Conservation (phyloP, 1,284 basidiomycete species). For the Rhodotorula sp. region DNA sequence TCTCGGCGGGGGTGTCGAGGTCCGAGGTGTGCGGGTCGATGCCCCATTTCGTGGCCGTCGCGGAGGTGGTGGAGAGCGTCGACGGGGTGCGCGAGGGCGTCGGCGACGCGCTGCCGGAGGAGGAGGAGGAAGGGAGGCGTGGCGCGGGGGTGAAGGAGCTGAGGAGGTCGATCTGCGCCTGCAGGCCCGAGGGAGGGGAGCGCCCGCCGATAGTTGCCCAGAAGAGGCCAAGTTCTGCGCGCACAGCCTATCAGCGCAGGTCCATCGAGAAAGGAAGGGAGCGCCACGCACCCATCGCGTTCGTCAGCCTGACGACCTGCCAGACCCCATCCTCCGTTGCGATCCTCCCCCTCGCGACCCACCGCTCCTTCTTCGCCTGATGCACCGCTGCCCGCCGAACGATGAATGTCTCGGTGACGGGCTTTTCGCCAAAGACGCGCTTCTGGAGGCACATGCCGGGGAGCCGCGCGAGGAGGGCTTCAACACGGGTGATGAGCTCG, state of each 20-base stretch:
- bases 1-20: slow-evolving; percentile 43
- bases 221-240: slow-evolving; percentile 38
- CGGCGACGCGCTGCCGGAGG: neutral
- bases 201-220: slow-evolving; percentile 37
- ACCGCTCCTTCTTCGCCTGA: slow-evolving; percentile 35
- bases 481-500: slow-evolving; percentile 26
- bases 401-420: slow-evolving; percentile 41
- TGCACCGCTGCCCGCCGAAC: slow-evolving; percentile 33
- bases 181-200: slow-evolving; percentile 6
- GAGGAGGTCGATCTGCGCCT: slow-evolving; percentile 32
- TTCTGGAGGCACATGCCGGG: slow-evolving; percentile 38
- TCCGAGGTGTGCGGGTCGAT: slow-evolving; percentile 12
- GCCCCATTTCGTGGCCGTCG: neutral
- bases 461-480: slow-evolving; percentile 27
- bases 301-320: slow-evolving; percentile 39
- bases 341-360: slow-evolving; percentile 32
- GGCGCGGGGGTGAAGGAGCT: slow-evolving; percentile 28
- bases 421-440: slow-evolving; percentile 40
- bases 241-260: neutral
- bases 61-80: neutral
- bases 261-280: neutral
- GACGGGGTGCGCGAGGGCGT: neutral
- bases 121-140: neutral
- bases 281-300: slow-evolving; percentile 33
- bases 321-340: slow-evolving; percentile 24